Base-by-base conservation (phyloP, 1,284 basidiomycete genomes). In the Bjerkandera adusta region DNA sequence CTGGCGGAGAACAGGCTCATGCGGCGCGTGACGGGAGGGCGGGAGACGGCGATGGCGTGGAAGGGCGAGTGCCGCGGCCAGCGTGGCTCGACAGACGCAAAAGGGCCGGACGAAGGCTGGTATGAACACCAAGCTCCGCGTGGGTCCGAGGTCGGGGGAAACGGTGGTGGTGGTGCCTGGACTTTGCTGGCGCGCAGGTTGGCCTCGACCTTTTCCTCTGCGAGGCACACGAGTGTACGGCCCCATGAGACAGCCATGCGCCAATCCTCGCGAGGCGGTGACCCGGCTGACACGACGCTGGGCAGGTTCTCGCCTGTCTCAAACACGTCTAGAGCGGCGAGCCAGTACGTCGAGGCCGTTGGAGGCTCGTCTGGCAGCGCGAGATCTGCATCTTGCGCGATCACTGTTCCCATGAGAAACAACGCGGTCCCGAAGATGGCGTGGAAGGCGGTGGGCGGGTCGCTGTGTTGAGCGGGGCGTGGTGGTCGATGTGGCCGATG, bases 161-260 rank as follows among this genome's bases (percentile, higher is more conserved):
- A 55, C 7, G 37, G 39, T 21, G 39, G 32, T 7, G 18, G 18
- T 24, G 20, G 16, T 15, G 25, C 5, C 37, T 32, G 36, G 24
- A n/a, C 8, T 40, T 33, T 20, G 1, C 24, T 40, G 43, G 16
- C 33, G 41, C 32, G 44, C 13, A 13, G 26, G 11, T 11, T 24
- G 24, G 36, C 20, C 39, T 46, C 22, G 49, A 51, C 36, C 57
- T 68, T 61, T 33, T 80, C 77, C 46, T 81, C 77, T 5, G 80
- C 76, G 43, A 85, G 63, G 43, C 68, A 71, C 44, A 83, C 74
- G 36, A 83, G 68, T 3, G 79, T 77, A 49, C 81, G 74, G 1
- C 82, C 81, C 80, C 80, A 83, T 36, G 76, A 68, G 51, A 83
- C 69, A n/a, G 79, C 75, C 74, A 83, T 77, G 22, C 77, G 71